Evolutionary conservation across 352 stramenopile species (phyloP), one percentile per base, ranked within the genome.

Genomic region (Pythium chondricola): DNA sequence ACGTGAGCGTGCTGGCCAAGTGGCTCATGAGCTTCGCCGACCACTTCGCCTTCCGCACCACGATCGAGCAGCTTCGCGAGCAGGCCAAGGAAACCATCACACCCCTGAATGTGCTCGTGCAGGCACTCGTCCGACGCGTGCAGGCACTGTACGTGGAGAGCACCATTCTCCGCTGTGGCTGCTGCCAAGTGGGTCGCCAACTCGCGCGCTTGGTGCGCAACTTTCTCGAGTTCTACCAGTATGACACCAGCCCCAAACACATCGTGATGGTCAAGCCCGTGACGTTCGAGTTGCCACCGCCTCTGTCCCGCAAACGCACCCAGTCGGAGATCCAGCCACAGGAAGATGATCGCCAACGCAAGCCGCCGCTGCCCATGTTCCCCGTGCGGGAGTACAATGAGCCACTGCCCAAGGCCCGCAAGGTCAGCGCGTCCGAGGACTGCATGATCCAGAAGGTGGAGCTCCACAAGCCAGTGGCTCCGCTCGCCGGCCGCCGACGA

Each of bases 21-120:
- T 91, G 80, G 80, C 65, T 91, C 43, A 69, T 74, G 17, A 81
- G 68, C 55, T 74, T 91, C 37, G 74, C 88, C 18, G 69, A 88
- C 59, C 65, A 84, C 56, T 91, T 82, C 55, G 74, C 74, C 10
- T 91, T 89, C 63, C 77, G 70, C 33, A 31, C 64, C 20, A 72
- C 72, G 29, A 67, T 88, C 18, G 43, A 62, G 40, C 60, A 86
- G 61, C 63, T 87, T 20, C 77, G 73, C 21, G 60, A 56, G 17
- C 64, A 85, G 51, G 71, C 76, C 56, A 85, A 86, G 52, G 73
- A 88, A 48, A 83, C 71, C 20, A 86, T 84, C 61, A 80, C 63
- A 49, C 81, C 76, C 20, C 56, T 91, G 16, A 91, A 91, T 63
- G 62, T 83, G 36, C 63, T 91, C 10, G 57, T 91, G 24, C 65